Evolutionary conservation across 2,329 filamentous ascomycete genomes (phyloP), one percentile per base, ranked within the genome.

Genomic region (Aureobasidium pullulans): DNA sequence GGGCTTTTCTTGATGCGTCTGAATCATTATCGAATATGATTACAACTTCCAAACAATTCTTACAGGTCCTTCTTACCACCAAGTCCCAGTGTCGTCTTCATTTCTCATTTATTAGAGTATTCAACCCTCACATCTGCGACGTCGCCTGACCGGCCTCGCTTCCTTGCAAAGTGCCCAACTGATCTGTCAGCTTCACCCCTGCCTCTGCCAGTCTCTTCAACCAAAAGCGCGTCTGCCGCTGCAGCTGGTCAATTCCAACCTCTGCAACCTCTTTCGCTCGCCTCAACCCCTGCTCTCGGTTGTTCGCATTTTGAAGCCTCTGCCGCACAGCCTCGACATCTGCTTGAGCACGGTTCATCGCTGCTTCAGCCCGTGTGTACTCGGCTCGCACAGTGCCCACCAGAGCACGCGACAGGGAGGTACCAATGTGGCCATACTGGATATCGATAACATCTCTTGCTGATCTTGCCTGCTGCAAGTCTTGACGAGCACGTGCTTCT

Each of bases 111-210:
- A 28, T 10, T 29, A 15, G 15, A 31, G 5, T 31, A n/a, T 5
- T 49, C 31, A 29, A 19, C 4, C 19, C 23, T 39, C n/a, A 53
- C 36, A 31, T 40, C n/a, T 53, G 49, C 32, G 36, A 32, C 11
- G 49, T 6, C 13, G 31, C 9, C n/a, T 49, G 46, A 15, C 48
- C 32, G 8, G 39, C 16, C 2, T 44, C 52, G 6, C 36, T 31
- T 2, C 39, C 40, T n/a, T 56, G 52, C 52, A 56, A 40, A 6
- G 37, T 44, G 6, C 40, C 31, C 54, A 57, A 32, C 15, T 57
- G 54, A 57, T 48, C 40, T n/a, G 54, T 57, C 19, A 57, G 15
- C 15, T 57, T 48, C n/a, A 48, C 54, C 1, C 54, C 54, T 9
- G 44, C 54, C 44, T 47, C 54, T 6, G 54, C 54, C n/a, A 57